These are phyloP conservation scores for Coniochaeta sp. DNA, from an alignment of 2,329 filamentous ascomycete genomes.

Conservation along the genomic window DNA sequence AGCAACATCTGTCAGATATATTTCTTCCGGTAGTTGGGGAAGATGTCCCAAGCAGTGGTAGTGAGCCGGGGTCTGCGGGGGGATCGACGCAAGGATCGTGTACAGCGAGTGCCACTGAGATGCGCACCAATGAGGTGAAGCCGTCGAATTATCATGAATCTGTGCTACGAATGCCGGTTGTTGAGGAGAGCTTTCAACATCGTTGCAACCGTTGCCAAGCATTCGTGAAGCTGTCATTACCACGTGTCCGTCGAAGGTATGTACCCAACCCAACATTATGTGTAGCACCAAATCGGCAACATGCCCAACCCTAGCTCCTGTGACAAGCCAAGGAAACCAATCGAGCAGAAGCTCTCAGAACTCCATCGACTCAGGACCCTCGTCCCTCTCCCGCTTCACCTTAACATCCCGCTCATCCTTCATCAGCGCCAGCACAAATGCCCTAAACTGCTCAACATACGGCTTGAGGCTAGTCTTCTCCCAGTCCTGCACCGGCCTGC, in stretches of 20 bases:
- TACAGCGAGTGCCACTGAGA: not conserved
- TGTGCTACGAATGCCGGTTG: not conserved
- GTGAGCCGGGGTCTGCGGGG: not conserved
- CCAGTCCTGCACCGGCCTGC: conserved; percentile 63
- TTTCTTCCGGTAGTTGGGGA: conserved; percentile 1
- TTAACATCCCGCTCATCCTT: conserved; percentile 60
- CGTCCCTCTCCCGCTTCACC: conserved; percentile 49
- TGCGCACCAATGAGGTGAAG: conserved; percentile 1
- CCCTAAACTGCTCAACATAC: conserved; percentile 83
- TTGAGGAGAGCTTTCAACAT: not conserved
- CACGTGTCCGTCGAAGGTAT: not conserved
- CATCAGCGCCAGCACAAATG: conserved; percentile 70
- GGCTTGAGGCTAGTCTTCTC: conserved; percentile 95
- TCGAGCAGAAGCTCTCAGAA: conserved; percentile 28
- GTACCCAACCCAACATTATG: not conserved
- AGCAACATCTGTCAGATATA: not conserved
- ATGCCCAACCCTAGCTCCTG: not conserved
- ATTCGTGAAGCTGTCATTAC: not conserved
- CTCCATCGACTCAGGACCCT: conserved; percentile 37
- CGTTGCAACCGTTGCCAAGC: not conserved
- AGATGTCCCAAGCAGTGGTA: not conserved
- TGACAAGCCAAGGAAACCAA: not conserved
- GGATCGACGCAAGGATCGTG: not conserved
- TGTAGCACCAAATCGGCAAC: not conserved
- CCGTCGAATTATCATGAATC: not conserved